Percentiles rank a stretch among this genome's conserved stretches.
These are phyloP conservation scores for Pichia occidentalis DNA, from an alignment of 805 yeast species.

Conservation along the genomic window DNA sequence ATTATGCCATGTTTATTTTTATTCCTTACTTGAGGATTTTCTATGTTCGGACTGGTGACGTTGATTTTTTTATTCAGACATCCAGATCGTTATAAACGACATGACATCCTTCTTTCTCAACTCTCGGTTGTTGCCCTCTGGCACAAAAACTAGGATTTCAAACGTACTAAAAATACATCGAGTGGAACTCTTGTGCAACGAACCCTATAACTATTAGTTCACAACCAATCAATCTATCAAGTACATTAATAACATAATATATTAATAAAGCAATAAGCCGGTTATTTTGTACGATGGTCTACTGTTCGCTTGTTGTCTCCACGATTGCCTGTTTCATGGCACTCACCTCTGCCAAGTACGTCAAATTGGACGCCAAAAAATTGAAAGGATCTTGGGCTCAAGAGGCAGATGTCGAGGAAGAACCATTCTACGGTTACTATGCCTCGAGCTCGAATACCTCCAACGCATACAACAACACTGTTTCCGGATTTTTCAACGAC, in stretches of 20 bases:
- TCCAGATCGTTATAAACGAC: too few relatives aligned
- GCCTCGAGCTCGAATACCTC: neutral
- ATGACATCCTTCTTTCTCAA: too few relatives aligned
- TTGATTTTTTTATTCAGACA: too few relatives aligned
- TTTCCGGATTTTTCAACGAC: constrained; percentile 16
- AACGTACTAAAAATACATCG: neutral
- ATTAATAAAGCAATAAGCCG: neutral
- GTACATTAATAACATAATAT: too few relatives aligned
- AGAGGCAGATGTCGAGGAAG: constrained; percentile 8
- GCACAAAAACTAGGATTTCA: too few relatives aligned
- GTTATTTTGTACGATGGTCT: neutral
- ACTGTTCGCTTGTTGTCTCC: neutral
- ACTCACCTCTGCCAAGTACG: constrained; percentile 4
- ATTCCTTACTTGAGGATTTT: too few relatives aligned
- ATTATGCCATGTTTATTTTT: too few relatives aligned
- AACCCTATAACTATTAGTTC: neutral
- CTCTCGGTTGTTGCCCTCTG: too few relatives aligned
- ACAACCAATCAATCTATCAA: too few relatives aligned
- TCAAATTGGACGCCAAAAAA: constrained; percentile 9
- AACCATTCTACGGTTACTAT: constrained; percentile 10
- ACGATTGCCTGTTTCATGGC: constrained; percentile 2
- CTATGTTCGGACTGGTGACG: too few relatives aligned
- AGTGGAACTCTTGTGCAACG: neutral
- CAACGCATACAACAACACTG: constrained; percentile 5
- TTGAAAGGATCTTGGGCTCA: constrained; percentile 13